Evolutionary conservation across 1,284 basidiomycete species (phyloP), one percentile per base, ranked within the genome.

Genomic region (Ustilago trichophora): DNA sequence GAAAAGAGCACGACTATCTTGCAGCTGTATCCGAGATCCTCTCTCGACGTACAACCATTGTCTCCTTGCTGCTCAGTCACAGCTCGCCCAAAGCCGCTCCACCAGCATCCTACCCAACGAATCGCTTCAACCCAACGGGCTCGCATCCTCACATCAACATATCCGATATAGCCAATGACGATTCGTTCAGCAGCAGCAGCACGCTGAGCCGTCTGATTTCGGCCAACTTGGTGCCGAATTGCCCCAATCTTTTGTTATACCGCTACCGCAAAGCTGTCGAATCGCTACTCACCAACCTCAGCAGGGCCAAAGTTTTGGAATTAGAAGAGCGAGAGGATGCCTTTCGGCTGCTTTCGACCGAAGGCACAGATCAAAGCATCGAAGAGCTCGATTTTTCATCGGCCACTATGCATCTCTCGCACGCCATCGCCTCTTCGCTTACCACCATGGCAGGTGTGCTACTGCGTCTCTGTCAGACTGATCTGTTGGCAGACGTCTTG

Each of bases 191-290:
- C 25, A 53, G 38, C 32, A 36, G 33, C 6, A 52, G 45, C 41
- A 70, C 67, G 7, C 45, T 70, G n/a, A 51, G 57, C 15, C 67
- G 67, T 3, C 60, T 70, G 42, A 59, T 65, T 9, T 60, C 60
- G n/a, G 56, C 53, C 25, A 40, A 46, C 10, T 49, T 70, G 16
- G 51, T 56, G 8, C 8, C 44, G 7, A 53, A 52, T 19, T 60
- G 55, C 25, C 56, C 60, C 9, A 16, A 41, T 15, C 38, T 51
- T 4, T 16, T 70, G 13, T 29, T 60, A 25, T 59, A 42, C 19
- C 51, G 67, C 34, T 70, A 65, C 42, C 41, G 50, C 15, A 43
- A 41, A 26, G 56, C 67, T 3, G 52, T 60, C 31, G 60, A 65
- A 26, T 42, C 48, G 16, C 42, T 70, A 13, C 60, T 65, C 31